phyloP scores from a whole-genome alignment of 176 grass and related monocot species.

The Luzula sylvatica region DNA sequence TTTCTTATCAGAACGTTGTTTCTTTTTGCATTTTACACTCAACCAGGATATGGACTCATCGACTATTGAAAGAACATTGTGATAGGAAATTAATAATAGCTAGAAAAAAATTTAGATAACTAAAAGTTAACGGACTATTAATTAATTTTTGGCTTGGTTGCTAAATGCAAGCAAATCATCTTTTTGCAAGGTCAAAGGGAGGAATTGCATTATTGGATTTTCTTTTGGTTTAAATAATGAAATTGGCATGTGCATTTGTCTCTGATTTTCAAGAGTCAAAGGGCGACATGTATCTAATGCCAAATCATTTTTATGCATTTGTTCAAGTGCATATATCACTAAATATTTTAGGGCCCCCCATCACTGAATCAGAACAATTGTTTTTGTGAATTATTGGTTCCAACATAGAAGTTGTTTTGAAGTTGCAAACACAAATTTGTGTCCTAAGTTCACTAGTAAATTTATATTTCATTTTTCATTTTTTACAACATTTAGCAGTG shows the following conservation, averaged over 20 bases:
- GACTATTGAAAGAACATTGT: no score
- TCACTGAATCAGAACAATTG: not conserved
- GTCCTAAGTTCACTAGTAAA: not conserved
- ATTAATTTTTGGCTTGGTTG: not conserved
- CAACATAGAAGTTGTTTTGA: not conserved
- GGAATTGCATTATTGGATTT: constrained; percentile 9
- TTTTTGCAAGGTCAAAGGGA: constrained; percentile 3
- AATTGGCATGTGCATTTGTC: constrained; percentile 11
- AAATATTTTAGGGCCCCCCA: constrained; percentile 7
- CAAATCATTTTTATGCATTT: not conserved
- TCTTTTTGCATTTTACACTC: no score
- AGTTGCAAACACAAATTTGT: constrained; percentile 14
- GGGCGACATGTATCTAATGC: not conserved
- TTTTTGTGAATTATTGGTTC: not conserved
- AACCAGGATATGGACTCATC: no score
- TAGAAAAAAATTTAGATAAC: no score
- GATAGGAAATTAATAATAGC: no score
- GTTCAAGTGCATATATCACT: constrained; percentile 13
- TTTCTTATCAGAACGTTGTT: no score
- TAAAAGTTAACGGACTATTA: no score
- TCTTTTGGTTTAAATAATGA: constrained; percentile 9
- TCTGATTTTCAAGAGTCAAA: constrained; percentile 15
- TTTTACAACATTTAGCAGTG: no score
- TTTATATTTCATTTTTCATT: no score
- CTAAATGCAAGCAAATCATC: not conserved